A percentile compares a stretch with the other conserved stretches of the same genome.
phyloP scores from a whole-genome alignment of 371 early-diverging fungal species.

The Mortierella sp. region DNA sequence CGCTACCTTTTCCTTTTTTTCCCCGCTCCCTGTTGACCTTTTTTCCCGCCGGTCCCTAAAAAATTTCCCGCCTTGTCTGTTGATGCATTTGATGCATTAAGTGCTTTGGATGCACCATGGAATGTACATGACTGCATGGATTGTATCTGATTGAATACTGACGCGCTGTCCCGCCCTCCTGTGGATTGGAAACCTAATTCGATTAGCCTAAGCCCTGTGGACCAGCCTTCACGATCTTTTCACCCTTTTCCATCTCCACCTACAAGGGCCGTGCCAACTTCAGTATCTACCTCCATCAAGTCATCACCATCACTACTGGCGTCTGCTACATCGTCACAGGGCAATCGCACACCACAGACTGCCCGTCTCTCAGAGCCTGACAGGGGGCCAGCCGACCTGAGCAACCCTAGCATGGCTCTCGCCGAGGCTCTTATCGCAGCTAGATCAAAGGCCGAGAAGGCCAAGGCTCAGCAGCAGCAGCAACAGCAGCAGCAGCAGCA shows the following conservation, averaged over 20 bases:
- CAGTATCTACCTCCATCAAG: background rate
- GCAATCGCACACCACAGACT: slow-evolving; percentile 10
- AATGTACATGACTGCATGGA: background rate
- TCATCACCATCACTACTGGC: slow-evolving; percentile 2
- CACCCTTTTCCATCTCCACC: slow-evolving; percentile 48
- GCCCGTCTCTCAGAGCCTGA: slow-evolving; percentile 33
- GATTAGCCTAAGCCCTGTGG: background rate
- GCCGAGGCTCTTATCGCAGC: slow-evolving; percentile 49
- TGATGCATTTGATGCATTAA: background rate
- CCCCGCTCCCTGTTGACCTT: slow-evolving; percentile 1
- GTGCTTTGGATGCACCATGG: too few species aligned
- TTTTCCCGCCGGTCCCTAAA: slow-evolving; percentile 30
- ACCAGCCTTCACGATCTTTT: slow-evolving; percentile 20
- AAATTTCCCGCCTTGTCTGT: slow-evolving; percentile 23
- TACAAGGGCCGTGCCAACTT: slow-evolving; percentile 14
- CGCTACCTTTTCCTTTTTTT: slow-evolving; percentile 9
- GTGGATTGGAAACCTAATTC: slow-evolving; percentile 11
- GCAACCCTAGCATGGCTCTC: slow-evolving; percentile 46
- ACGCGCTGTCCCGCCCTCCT: slow-evolving; percentile 12
- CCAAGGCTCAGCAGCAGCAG: slow-evolving; percentile 10
- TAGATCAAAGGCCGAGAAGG: slow-evolving; percentile 35
- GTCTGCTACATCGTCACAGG: slow-evolving; percentile 16
- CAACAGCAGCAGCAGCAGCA: slow-evolving; percentile 11
- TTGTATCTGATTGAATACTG: slow-evolving; percentile 4
- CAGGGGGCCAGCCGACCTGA: slow-evolving; percentile 51